A percentile compares a stretch with the other conserved stretches of the same genome.
These are phyloP conservation scores for Apophysomyces variabilis DNA, from an alignment of 371 early-diverging fungal species.

Conservation along the genomic window DNA sequence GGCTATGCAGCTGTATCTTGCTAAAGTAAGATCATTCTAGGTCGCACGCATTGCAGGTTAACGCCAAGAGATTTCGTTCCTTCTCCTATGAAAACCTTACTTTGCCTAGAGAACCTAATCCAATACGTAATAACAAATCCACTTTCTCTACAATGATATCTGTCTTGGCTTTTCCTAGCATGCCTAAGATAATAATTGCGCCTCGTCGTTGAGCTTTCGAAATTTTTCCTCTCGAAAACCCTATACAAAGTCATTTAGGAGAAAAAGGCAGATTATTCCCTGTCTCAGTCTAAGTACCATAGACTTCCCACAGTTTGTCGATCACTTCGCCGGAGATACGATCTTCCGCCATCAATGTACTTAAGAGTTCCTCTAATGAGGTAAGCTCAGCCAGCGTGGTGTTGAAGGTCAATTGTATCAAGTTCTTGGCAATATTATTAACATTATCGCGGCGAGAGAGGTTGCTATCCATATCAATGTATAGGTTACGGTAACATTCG, in stretches of 20 bases:
- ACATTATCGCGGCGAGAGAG: constrained; percentile 63
- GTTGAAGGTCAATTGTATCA: constrained; percentile 81
- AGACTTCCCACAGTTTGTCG: constrained; percentile 87
- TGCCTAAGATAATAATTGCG: constrained; percentile 89
- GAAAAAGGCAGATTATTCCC: not conserved
- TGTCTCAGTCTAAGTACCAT: constrained; percentile 46
- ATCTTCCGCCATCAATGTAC: constrained; percentile 68
- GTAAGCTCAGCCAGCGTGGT: constrained; percentile 92
- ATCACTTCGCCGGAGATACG: constrained; percentile 70
- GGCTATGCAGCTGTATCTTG: constrained; percentile 90
- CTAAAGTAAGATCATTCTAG: constrained; percentile 74
- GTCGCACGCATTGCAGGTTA: constrained; percentile 10
- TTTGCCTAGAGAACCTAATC: constrained; percentile 84
- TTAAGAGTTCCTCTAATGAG: constrained; percentile 89
- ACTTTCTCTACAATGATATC: constrained; percentile 81
- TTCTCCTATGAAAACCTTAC: constrained; percentile 24
- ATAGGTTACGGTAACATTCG: constrained; percentile 79
- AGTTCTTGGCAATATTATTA: constrained; percentile 68
- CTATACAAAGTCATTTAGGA: constrained; percentile 28
- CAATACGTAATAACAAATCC: constrained; percentile 81
- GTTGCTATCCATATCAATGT: constrained; percentile 71
- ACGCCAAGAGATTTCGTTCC: constrained; percentile 6
- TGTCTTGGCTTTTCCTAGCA: constrained; percentile 86
- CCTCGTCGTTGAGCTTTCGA: constrained; percentile 82
- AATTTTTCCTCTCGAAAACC: constrained; percentile 66